Conservation (phyloP, 192 early-diverging fungal genomes). For the Geranomyces michiganensis region DNA sequence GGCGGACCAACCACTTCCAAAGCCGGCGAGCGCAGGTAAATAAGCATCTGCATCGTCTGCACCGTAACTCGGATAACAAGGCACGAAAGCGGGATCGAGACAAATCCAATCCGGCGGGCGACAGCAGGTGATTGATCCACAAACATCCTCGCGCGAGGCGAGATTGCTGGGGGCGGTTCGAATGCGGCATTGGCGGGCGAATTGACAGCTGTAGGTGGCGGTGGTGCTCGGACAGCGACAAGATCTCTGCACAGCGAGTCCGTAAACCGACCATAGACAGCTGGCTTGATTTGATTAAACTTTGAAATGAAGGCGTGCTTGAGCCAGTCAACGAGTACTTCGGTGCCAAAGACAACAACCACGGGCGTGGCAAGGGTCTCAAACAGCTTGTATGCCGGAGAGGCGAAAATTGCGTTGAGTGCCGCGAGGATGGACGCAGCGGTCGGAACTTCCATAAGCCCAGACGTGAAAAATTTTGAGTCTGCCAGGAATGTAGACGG, state of each 20-base stretch:
- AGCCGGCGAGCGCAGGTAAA: constrained; percentile 25
- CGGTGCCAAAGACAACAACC: constrained; percentile 83
- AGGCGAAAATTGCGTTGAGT: constrained; percentile 23
- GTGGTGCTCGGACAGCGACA: constrained; percentile 39
- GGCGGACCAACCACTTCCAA: not conserved
- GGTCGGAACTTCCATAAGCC: not conserved
- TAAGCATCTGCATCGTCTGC: constrained; percentile 55
- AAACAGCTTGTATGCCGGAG: constrained; percentile 65
- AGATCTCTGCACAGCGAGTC: constrained; percentile 90
- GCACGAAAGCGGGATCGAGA: constrained; percentile 76
- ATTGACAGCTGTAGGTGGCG: not conserved
- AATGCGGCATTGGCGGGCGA: not conserved
- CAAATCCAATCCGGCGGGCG: constrained; percentile 79
- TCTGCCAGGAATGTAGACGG: constrained; percentile 25
- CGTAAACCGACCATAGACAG: constrained; percentile 82
- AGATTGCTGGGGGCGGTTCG: not conserved
- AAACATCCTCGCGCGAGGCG: constrained; percentile 36
- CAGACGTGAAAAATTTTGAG: not conserved
- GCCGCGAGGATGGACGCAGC: constrained; percentile 1
- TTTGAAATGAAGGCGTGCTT: constrained; percentile 99
- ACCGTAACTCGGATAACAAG: constrained; percentile 63
- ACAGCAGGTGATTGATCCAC: constrained; percentile 76
- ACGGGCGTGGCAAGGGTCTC: constrained; percentile 72
- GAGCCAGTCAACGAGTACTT: constrained; percentile 93
- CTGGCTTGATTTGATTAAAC: constrained; percentile 90